Conservation (phyloP, 139 green algal species). For the Micromonas commoda region DNA sequence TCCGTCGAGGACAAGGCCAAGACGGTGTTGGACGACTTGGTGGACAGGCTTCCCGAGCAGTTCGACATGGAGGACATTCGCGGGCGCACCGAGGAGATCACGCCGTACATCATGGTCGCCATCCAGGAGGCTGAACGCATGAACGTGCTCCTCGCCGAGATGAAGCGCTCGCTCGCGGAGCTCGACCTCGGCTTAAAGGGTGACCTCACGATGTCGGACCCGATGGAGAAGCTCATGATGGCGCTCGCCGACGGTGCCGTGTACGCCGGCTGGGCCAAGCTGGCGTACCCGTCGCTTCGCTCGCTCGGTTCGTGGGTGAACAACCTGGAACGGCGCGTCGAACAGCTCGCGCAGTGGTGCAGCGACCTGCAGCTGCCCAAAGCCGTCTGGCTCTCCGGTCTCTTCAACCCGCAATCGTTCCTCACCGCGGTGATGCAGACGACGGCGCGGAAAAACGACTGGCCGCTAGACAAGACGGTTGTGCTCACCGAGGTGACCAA, state of each 20-base stretch:
- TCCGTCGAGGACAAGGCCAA: slow-evolving; percentile 52
- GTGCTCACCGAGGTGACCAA: slow-evolving; percentile 72
- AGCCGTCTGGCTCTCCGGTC: slow-evolving; percentile 75
- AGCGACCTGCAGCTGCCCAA: slow-evolving; percentile 47
- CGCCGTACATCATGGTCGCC: slow-evolving; percentile 70
- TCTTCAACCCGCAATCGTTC: slow-evolving; percentile 78
- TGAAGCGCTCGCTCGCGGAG: slow-evolving; percentile 73
- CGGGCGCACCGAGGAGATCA: slow-evolving; percentile 65
- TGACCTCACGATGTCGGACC: slow-evolving; percentile 72
- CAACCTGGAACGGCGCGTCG: slow-evolving; percentile 66
- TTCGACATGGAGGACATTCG: slow-evolving; percentile 81
- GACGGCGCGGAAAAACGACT: slow-evolving; percentile 53
- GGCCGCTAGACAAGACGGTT: slow-evolving; percentile 73
- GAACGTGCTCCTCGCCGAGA: slow-evolving; percentile 69
- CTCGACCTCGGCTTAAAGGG: slow-evolving; percentile 74
- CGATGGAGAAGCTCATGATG: slow-evolving; percentile 67
- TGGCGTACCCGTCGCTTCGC: slow-evolving; percentile 72
- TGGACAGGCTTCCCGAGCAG: slow-evolving; percentile 60
- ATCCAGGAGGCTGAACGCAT: slow-evolving; percentile 70
- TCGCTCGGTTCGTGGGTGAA: slow-evolving; percentile 66
- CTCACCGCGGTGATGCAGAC: slow-evolving; percentile 74
- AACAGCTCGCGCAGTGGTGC: slow-evolving; percentile 69
- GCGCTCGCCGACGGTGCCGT: slow-evolving; percentile 66
- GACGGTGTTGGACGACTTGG: slow-evolving; percentile 49
- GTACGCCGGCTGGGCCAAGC: slow-evolving; percentile 60